Percentiles rank a stretch among this genome's conserved stretches.
Evolutionary conservation across 768 basidiomycete genomes (phyloP).

Genomic region (Lactarius hengduanensis): DNA sequence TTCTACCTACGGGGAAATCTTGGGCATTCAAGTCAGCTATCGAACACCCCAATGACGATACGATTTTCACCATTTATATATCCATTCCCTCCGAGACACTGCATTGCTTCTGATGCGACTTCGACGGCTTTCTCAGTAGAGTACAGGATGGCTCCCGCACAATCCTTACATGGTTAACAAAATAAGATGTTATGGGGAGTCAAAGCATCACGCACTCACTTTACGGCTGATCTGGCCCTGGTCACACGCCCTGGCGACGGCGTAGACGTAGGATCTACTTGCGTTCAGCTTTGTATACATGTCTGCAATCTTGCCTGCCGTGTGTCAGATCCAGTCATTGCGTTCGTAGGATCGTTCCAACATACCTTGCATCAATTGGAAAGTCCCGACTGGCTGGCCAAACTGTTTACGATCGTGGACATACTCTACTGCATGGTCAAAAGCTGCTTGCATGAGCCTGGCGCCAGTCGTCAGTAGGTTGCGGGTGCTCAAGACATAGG

Average conservation of each 20-base stretch:
- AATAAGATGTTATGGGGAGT: not conserved
- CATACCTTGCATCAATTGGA: slow-evolving; percentile 94
- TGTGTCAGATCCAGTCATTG: slow-evolving; percentile 22
- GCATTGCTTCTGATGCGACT: slow-evolving; percentile 88
- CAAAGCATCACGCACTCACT: slow-evolving; percentile 44
- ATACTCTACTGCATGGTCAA: slow-evolving; percentile 84
- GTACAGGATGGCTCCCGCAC: slow-evolving; percentile 92
- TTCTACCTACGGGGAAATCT: slow-evolving; percentile 91
- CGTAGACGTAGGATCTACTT: slow-evolving; percentile 88
- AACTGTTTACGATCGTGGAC: slow-evolving; percentile 95
- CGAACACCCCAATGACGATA: not conserved
- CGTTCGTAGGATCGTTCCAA: not conserved
- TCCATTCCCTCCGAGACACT: slow-evolving; percentile 92
- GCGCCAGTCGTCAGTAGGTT: not conserved
- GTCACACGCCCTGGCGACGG: slow-evolving; percentile 89
- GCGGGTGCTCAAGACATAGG: slow-evolving; percentile 1
- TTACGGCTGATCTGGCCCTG: slow-evolving; percentile 70
- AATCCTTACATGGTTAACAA: slow-evolving; percentile 59
- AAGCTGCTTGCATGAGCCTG: slow-evolving; percentile 91
- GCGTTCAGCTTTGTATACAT: slow-evolving; percentile 95
- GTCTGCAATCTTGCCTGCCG: slow-evolving; percentile 75
- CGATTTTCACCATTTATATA: slow-evolving; percentile 77
- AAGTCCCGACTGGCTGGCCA: slow-evolving; percentile 80
- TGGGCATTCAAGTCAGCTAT: slow-evolving; percentile 8
- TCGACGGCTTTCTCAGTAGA: slow-evolving; percentile 91